Evolutionary conservation across 768 basidiomycete species (phyloP).

Genomic region (Lactifluus rugatus): DNA sequence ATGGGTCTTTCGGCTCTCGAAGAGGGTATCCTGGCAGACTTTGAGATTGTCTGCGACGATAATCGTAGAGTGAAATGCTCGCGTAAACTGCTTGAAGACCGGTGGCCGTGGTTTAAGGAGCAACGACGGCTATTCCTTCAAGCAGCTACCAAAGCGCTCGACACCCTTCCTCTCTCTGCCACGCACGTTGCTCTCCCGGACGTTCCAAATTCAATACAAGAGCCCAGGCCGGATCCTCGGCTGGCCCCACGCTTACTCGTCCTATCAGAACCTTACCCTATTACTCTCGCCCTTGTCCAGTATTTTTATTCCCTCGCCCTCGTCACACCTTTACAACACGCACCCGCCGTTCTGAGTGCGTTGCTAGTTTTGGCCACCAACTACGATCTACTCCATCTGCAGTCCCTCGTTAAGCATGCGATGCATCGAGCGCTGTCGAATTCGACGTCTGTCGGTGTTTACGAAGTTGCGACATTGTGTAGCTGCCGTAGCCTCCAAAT

Average conservation of each 20-base stretch:
- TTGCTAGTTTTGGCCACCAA: conserved; percentile 75
- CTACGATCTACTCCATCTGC: conserved; percentile 70
- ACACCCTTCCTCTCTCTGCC: conserved; percentile 47
- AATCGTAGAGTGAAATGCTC: conserved; percentile 77
- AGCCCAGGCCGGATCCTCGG: conserved; percentile 61
- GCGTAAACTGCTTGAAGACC: conserved; percentile 71
- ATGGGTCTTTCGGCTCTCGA: conserved; percentile 79
- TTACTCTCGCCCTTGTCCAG: conserved; percentile 82
- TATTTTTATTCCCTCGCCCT: conserved; percentile 88
- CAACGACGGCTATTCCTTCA: conserved; percentile 52
- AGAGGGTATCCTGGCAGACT: conserved; percentile 75
- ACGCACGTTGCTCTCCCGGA: conserved; percentile 58
- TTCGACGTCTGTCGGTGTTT: conserved; percentile 80
- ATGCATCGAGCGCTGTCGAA: conserved; percentile 86
- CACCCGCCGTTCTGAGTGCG: conserved; percentile 81
- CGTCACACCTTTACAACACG: conserved; percentile 84
- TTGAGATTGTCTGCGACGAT: conserved; percentile 89
- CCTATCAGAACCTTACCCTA: conserved; percentile 83
- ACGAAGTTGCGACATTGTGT: conserved; percentile 90
- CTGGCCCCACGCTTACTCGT: conserved; percentile 70
- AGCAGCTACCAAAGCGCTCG: conserved; percentile 46
- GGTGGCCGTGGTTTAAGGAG: conserved; percentile 93
- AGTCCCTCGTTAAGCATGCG: conserved; percentile 79
- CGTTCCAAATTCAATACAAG: conserved; percentile 39
- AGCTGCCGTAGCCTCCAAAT: conserved; percentile 85